Conservation (phyloP, 78 protist genomes). For the Dictyostelium purpureum region DNA sequence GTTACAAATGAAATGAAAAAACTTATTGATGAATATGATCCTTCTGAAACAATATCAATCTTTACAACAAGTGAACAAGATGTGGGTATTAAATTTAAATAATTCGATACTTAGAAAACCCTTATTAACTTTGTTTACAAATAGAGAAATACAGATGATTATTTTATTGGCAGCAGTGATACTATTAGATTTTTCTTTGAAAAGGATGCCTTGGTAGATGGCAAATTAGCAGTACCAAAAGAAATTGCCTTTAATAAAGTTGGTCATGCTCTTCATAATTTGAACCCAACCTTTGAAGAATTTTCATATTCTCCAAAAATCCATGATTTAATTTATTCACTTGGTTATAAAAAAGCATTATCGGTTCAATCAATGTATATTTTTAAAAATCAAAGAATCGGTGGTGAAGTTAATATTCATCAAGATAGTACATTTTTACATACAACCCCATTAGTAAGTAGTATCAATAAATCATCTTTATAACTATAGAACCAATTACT, state of each 20-base stretch:
- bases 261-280: slow-evolving; percentile 82
- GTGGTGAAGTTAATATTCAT: slow-evolving; percentile 83
- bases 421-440: slow-evolving; percentile 85
- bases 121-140: neutral
- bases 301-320: slow-evolving; percentile 46
- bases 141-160: slow-evolving; percentile 68
- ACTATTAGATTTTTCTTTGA: slow-evolving; percentile 80
- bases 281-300: slow-evolving; percentile 76
- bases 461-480: neutral
- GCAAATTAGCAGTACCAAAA: slow-evolving; percentile 24
- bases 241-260: slow-evolving; percentile 67
- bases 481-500: neutral
- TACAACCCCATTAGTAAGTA: slow-evolving; percentile 64
- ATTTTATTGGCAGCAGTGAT: slow-evolving; percentile 75
- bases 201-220: slow-evolving; percentile 66
- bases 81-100: neutral
- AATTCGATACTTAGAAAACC: neutral
- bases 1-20: slow-evolving; percentile 28
- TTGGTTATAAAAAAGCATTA: slow-evolving; percentile 57
- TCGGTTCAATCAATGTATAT: slow-evolving; percentile 87
- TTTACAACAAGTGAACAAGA: slow-evolving; percentile 52
- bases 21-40: slow-evolving; percentile 11
- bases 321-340: slow-evolving; percentile 32
- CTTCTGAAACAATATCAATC: neutral
- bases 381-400: slow-evolving; percentile 84